A percentile compares a stretch with the other conserved stretches of the same genome.
These are phyloP conservation scores for Boletus vermiculosoides DNA, from an alignment of 768 basidiomycete genomes.

Conservation along the genomic window DNA sequence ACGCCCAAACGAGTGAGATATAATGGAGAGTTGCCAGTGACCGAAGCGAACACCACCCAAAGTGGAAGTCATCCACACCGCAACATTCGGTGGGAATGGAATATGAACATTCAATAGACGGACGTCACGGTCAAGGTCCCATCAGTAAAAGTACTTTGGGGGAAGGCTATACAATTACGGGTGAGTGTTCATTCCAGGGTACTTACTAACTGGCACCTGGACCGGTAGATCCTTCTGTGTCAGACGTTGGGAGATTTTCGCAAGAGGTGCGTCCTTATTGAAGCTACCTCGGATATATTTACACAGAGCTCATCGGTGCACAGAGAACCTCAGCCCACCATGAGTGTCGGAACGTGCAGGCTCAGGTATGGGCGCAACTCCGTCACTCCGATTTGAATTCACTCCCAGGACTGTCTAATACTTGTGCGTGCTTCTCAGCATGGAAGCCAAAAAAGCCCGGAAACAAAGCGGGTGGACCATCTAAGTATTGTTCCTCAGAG, in stretches of 20 bases:
- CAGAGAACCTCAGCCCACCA: neutral
- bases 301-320: too few relatives aligned
- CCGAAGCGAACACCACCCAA: conserved; percentile 11
- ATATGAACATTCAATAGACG: too few relatives aligned
- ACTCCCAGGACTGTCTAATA: neutral
- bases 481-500: neutral
- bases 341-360: neutral
- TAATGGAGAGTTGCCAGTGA: neutral
- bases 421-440: neutral
- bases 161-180: neutral
- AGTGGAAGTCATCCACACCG: neutral
- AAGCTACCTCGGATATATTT: neutral
- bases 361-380: neutral
- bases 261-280: too few relatives aligned
- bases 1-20: too few relatives aligned
- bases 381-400: neutral
- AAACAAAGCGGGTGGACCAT: neutral
- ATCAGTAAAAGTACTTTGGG: too few relatives aligned
- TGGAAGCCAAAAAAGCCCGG: neutral
- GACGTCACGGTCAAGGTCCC: too few relatives aligned
- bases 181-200: neutral
- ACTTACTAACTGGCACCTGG: neutral
- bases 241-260: neutral
- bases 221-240: neutral
- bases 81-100: conserved; percentile 8